Base-by-base conservation (phyloP, 805 yeast genomes). In the Cyberlindnera samutprakarnensis region DNA sequence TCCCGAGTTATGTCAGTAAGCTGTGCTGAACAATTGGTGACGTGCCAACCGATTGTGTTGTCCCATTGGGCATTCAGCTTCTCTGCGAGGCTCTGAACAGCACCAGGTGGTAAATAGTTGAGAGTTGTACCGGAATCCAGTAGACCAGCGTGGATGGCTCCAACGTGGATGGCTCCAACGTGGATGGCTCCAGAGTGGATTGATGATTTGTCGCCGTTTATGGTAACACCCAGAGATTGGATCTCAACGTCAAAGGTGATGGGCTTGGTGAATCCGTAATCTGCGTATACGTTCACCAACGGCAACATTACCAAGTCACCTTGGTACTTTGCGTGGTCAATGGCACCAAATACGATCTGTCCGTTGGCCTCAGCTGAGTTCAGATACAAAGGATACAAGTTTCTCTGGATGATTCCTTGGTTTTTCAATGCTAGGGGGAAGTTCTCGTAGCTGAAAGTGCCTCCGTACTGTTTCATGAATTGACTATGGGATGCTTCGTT, bases 111-210 rank as follows among this genome's bases (percentile, higher is more conserved):
- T 5, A 70, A 51, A 36, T 59, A 61, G 10, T 71, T 51, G 28
- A 68, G 49, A 12, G 82, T 70, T 10, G 79, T 66, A 25, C 83
- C 83, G 4, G 78, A 66, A 51, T 77, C 83, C 25, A 77, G 50
- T 6, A 72, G 37, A 3, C 66, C 34, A 6, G 19, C 17, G n/a
- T n/a, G n/a, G n/a, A n/a, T n/a, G n/a, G n/a, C n/a, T n/a, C n/a
- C n/a, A n/a, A n/a, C n/a, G n/a, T n/a, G n/a, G n/a, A n/a, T n/a
- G n/a, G n/a, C n/a, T n/a, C n/a, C n/a, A n/a, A n/a, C n/a, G n/a
- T n/a, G n/a, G 8, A 18, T 14, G 4, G 23, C 14, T 7, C 10
- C 10, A 13, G 15, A n/a, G 9, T 18, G n/a, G 2, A 19, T 23
- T 4, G 8, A 13, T n/a, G 10, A 23, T 13, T 29, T 24, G 16